Evolutionary conservation across 1,284 basidiomycete species (phyloP).

Genomic region (Cerrena zonata): DNA sequence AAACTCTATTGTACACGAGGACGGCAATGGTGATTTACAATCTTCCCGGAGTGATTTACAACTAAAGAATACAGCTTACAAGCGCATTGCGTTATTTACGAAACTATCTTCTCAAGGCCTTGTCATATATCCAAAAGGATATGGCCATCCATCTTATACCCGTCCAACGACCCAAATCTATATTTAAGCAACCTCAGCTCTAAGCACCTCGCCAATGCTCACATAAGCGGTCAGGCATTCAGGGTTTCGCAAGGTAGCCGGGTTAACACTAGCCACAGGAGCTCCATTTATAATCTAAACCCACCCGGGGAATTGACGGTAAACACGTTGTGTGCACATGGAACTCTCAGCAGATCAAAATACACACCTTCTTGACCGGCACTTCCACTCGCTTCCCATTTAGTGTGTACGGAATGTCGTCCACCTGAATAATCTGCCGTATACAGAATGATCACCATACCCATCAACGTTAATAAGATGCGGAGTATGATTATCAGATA

Average conservation of each 20-base stretch:
- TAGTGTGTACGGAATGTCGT: slow-evolving; percentile 77
- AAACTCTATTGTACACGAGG: no score
- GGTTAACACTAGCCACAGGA: slow-evolving; percentile 63
- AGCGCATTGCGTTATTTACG: no score
- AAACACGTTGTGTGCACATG: background rate
- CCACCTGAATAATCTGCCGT: slow-evolving; percentile 58
- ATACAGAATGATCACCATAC: no score
- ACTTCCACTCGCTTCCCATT: slow-evolving; percentile 86
- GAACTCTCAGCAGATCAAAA: slow-evolving; percentile 12
- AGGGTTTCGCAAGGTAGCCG: slow-evolving; percentile 73
- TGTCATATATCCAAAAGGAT: no score
- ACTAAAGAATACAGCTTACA: no score
- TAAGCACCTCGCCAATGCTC: slow-evolving; percentile 41
- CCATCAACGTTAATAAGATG: no score
- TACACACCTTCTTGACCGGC: slow-evolving; percentile 67
- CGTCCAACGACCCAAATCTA: no score
- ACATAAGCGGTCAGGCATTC: slow-evolving; percentile 66
- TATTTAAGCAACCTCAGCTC: slow-evolving; percentile 14
- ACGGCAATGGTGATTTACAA: no score
- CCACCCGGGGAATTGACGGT: slow-evolving; percentile 8
- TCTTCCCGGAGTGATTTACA: no score
- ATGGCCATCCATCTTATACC: no score
- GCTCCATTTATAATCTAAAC: slow-evolving; percentile 78
- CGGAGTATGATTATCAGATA: slow-evolving; percentile 9
- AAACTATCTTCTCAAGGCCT: no score